phyloP scores from a whole-genome alignment of 1,284 basidiomycete species.

The Polyporus tsugae region DNA sequence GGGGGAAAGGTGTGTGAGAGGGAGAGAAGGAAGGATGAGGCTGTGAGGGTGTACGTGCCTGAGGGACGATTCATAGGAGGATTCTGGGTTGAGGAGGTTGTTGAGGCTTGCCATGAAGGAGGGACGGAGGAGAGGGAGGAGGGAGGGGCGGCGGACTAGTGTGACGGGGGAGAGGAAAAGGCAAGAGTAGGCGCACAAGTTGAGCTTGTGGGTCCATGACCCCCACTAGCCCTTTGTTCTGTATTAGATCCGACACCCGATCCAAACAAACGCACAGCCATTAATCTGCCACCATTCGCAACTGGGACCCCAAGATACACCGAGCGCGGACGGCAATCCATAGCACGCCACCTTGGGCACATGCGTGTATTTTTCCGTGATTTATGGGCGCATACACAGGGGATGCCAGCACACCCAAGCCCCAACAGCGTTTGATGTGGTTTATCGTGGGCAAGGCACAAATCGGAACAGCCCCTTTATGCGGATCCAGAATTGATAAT shows the following conservation, averaged over 20 bases:
- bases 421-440: slow-evolving; percentile 36
- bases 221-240: slow-evolving; percentile 42
- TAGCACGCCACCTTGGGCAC: slow-evolving; percentile 9
- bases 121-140: slow-evolving; percentile 28
- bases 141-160: slow-evolving; percentile 27
- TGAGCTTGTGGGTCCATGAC: slow-evolving; percentile 48
- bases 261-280: slow-evolving; percentile 36
- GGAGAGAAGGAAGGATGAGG: slow-evolving; percentile 18
- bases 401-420: slow-evolving; percentile 30
- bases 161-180: slow-evolving; percentile 41
- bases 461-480: slow-evolving; percentile 26
- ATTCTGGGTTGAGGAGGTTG: slow-evolving; percentile 47
- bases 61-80: slow-evolving; percentile 35
- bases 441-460: slow-evolving; percentile 32
- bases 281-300: neutral
- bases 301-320: slow-evolving; percentile 12
- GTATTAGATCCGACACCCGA: slow-evolving; percentile 41
- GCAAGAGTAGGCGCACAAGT: slow-evolving; percentile 43
- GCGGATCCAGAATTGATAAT: slow-evolving; percentile 27
- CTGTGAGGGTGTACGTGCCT: slow-evolving; percentile 36
- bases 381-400: slow-evolving; percentile 20
- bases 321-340: slow-evolving; percentile 11
- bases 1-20: slow-evolving; percentile 20
- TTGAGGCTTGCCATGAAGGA: slow-evolving; percentile 45
- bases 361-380: slow-evolving; percentile 25